phyloP scores from a whole-genome alignment of 805 yeast species.

The Sugiyamaella qingdaonensis region DNA sequence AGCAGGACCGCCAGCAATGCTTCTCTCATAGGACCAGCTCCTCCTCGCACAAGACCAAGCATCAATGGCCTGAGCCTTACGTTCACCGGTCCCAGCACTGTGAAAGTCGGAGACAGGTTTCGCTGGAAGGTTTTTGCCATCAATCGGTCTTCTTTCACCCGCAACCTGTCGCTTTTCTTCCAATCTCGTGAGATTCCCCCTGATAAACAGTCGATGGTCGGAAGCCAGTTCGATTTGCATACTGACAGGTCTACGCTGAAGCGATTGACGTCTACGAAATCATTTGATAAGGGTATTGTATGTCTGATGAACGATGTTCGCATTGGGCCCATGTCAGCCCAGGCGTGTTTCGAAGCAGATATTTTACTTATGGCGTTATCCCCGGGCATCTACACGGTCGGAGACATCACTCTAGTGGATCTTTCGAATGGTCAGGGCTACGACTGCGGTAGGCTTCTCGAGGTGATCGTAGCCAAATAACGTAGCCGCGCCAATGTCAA shows the following conservation, averaged over 20 bases:
- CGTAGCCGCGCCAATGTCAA: too few species aligned
- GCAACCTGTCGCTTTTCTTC: conserved; percentile 50
- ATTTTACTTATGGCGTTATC: conserved; percentile 57
- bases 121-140: conserved; percentile 64
- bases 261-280: conserved; percentile 37
- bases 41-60: conserved; percentile 1
- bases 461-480: conserved; percentile 48
- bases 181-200: conserved; percentile 28
- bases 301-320: conserved; percentile 62
- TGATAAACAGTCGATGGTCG: neutral
- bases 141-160: conserved; percentile 49
- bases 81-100: conserved; percentile 58
- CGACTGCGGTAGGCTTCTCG: conserved; percentile 66
- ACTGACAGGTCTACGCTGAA: conserved; percentile 26
- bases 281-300: conserved; percentile 52
- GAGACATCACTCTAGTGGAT: conserved; percentile 64
- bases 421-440: conserved; percentile 59
- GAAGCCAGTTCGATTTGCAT: neutral
- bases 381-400: conserved; percentile 59
- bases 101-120: conserved; percentile 55
- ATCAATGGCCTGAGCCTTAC: conserved; percentile 43
- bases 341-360: conserved; percentile 60
- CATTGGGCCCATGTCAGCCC: conserved; percentile 58
- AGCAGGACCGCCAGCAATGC: conserved; percentile 21
- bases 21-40: conserved; percentile 9